Base-by-base conservation (phyloP, 2,329 filamentous ascomycete genomes). In the Cordyceps cicadae region DNA sequence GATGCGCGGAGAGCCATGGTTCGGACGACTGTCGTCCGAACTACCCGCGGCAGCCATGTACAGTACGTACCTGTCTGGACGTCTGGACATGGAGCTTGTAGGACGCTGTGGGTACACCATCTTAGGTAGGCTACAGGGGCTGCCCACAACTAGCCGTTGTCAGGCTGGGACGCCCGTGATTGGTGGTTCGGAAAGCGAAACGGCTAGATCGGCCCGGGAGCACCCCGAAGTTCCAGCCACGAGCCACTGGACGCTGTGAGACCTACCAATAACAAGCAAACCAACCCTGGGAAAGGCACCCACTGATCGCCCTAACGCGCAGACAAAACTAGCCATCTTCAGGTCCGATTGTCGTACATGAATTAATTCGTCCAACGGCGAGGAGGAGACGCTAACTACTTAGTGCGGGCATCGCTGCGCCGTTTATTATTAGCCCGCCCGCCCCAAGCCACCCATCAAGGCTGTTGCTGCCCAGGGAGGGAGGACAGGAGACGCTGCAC, bases 111-210 rank as follows among this genome's bases (percentile, higher is more conserved):
- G 48, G 48, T 50, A 50, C 48, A 50, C 21, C 21, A 26, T 50
- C 48, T 50, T n/a, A n/a, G n/a, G 48, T 5, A 29, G 24, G 48
- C 9, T 24, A 24, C 29, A 29, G 24, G 48, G 24, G 24, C 21
- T 26, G 48, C 48, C 15, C 37, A 12, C 48, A 50, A 32, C 48
- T 29, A 32, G 48, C 48, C 48, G 48, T 29, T 29, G 48, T 50
- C 24, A 32, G 12, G 48, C 48, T 50, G 24, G 24, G 41, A 56
- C 39, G 41, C 54, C 8, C 43, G 54, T 56, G 37, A 56, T 56
- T 56, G 43, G 54, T 56, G 39, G 21, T 34, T 56, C 54, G 54
- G 54, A 56, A 32, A 43, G 39, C 21, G 54, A 56, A 41, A 46
- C 54, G 54, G 54, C 54, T 45, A 19, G 54, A 45, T 45, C 45